Conservation (phyloP, 2,329 filamentous ascomycete genomes). For the Alternaria postmessia region DNA sequence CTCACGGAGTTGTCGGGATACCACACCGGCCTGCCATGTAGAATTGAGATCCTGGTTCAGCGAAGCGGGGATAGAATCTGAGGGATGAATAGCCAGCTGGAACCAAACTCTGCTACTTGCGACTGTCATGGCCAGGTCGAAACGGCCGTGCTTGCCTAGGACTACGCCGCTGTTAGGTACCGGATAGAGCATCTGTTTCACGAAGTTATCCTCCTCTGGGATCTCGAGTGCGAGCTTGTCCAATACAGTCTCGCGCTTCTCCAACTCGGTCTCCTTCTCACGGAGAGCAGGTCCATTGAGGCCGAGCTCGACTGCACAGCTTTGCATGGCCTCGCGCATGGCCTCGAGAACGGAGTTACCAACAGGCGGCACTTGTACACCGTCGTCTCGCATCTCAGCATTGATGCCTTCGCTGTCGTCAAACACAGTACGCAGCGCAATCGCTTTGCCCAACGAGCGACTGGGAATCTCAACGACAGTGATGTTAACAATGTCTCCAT, state of each 20-base stretch:
- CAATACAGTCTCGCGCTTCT: constrained; percentile 81
- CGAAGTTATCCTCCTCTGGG: constrained; percentile 82
- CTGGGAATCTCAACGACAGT: constrained; percentile 87
- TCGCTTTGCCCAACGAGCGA: constrained; percentile 80
- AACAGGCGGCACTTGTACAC: constrained; percentile 75
- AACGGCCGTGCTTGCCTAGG: constrained; percentile 77
- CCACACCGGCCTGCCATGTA: constrained; percentile 92
- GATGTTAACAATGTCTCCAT: constrained; percentile 86
- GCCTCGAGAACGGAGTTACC: constrained; percentile 87
- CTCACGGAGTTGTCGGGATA: constrained; percentile 89
- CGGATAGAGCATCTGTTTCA: constrained; percentile 84
- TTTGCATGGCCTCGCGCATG: constrained; percentile 81
- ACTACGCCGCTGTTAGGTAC: constrained; percentile 79
- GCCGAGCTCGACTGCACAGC: constrained; percentile 80
- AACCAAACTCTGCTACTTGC: constrained; percentile 93
- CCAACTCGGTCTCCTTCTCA: constrained; percentile 79
- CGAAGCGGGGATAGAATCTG: constrained; percentile 80
- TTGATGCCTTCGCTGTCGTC: constrained; percentile 95
- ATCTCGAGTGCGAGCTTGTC: constrained; percentile 87
- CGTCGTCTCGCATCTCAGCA: constrained; percentile 95
- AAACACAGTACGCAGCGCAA: constrained; percentile 90
- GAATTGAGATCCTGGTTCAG: constrained; percentile 76
- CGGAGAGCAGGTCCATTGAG: constrained; percentile 72
- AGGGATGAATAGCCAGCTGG: constrained; percentile 89
- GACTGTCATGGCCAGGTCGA: constrained; percentile 78